phyloP scores from a whole-genome alignment of 352 stramenopile genomes.

The Phytopythium delawarense region DNA sequence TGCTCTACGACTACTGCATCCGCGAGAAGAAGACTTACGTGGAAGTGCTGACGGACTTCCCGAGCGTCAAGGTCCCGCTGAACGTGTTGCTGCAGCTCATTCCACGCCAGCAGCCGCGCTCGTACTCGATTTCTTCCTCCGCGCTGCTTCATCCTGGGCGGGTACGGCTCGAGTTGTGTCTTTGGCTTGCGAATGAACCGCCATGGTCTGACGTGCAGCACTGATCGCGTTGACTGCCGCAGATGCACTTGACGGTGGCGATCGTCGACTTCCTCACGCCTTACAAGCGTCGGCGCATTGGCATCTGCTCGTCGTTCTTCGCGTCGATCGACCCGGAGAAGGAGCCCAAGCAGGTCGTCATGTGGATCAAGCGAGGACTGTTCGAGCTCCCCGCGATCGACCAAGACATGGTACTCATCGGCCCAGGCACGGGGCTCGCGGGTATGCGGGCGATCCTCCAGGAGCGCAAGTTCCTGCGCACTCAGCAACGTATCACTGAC shows the following conservation, averaged over 20 bases:
- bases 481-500: conserved; percentile 8
- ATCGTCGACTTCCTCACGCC: conserved; percentile 90
- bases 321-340: conserved; percentile 42
- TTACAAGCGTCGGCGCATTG: conserved; percentile 80
- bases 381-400: conserved; percentile 54
- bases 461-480: conserved; percentile 59
- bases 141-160: conserved; percentile 44
- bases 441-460: conserved; percentile 89
- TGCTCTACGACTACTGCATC: conserved; percentile 93
- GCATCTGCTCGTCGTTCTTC: conserved; percentile 86
- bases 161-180: conserved; percentile 18
- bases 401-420: conserved; percentile 82
- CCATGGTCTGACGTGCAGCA: background rate
- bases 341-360: conserved; percentile 35
- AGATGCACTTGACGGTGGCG: conserved; percentile 82
- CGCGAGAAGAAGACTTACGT: conserved; percentile 89
- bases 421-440: conserved; percentile 88
- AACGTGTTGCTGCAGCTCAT: conserved; percentile 81
- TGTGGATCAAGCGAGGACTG: conserved; percentile 87
- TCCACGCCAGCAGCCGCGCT: conserved; percentile 77
- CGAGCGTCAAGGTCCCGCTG: conserved; percentile 63
- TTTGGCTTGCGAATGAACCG: background rate
- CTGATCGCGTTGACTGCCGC: conserved; percentile 1
- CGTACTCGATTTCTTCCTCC: conserved; percentile 92
- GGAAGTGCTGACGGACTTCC: conserved; percentile 87